Percentiles rank a stretch among this genome's conserved stretches.
Conservation (phyloP, 75 land plant genomes). For the Larix kaempferi region DNA sequence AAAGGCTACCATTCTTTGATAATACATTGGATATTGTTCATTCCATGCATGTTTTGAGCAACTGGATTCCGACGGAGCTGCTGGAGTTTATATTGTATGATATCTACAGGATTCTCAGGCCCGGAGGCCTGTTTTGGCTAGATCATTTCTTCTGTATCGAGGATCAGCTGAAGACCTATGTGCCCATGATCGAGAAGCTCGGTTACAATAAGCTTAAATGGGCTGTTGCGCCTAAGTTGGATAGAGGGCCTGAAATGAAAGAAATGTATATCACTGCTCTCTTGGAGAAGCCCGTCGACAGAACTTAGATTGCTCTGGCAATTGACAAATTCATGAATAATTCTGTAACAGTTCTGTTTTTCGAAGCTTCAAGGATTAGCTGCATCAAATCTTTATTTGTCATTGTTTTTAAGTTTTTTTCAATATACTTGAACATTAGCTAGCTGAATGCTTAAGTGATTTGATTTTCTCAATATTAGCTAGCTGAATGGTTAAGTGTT, state of each 20-base stretch:
- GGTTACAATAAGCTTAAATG: slow-evolving; percentile 58
- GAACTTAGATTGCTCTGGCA: too few species aligned
- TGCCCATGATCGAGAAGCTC: slow-evolving; percentile 45
- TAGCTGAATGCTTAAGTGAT: too few species aligned
- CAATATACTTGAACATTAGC: too few species aligned
- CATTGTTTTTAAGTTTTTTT: too few species aligned
- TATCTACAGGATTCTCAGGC: slow-evolving; percentile 66
- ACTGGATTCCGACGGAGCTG: slow-evolving; percentile 57
- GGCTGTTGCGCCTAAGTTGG: slow-evolving; percentile 54
- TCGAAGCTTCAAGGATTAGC: too few species aligned
- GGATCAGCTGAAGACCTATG: slow-evolving; percentile 38
- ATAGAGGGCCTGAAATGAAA: slow-evolving; percentile 38
- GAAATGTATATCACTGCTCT: slow-evolving; percentile 68
- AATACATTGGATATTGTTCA: slow-evolving; percentile 73
- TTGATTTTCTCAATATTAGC: too few species aligned
- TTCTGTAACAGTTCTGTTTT: too few species aligned
- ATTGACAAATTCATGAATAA: too few species aligned
- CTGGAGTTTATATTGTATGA: slow-evolving; percentile 69
- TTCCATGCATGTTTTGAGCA: slow-evolving; percentile 63
- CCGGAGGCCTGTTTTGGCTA: slow-evolving; percentile 71
- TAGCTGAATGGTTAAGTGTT: too few species aligned
- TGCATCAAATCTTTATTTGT: too few species aligned
- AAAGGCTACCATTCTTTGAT: slow-evolving; percentile 72
- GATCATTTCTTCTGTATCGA: slow-evolving; percentile 69
- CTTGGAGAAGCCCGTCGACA: slow-evolving; percentile 47